Percentiles rank a stretch among this genome's conserved stretches.
Evolutionary conservation across 352 stramenopile genomes (phyloP).

Genomic region (Pythium guiyangense): DNA sequence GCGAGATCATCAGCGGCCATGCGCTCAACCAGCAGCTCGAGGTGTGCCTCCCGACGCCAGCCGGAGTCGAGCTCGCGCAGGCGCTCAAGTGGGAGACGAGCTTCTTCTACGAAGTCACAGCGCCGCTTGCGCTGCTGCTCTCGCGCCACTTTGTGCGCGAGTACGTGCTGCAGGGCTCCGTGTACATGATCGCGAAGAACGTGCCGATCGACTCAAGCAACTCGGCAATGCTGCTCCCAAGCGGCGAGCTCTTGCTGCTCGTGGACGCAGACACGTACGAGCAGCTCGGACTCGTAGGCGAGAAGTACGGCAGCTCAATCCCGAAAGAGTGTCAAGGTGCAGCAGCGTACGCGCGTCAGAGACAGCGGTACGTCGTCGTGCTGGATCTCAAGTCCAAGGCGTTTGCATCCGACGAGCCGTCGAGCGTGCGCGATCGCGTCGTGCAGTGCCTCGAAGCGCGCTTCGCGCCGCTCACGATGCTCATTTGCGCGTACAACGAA

Average conservation of each 20-base stretch:
- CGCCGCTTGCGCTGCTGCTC: conserved; percentile 49
- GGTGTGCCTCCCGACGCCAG: conserved; percentile 36
- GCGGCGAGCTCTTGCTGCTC: conserved; percentile 63
- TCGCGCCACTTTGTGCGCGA: conserved; percentile 52
- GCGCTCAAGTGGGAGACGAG: conserved; percentile 67
- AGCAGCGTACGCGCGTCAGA: conserved; percentile 19
- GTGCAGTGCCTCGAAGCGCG: conserved; percentile 36
- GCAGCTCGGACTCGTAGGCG: conserved; percentile 62
- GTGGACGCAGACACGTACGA: conserved; percentile 64
- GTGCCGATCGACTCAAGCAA: conserved; percentile 52
- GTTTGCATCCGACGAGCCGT: conserved; percentile 20
- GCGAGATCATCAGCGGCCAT: conserved; percentile 36
- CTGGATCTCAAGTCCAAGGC: conserved; percentile 51
- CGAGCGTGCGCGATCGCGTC: conserved; percentile 31
- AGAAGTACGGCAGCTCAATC: conserved; percentile 45
- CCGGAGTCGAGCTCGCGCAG: conserved; percentile 31
- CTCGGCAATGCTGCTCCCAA: conserved; percentile 60
- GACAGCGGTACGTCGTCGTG: conserved; percentile 53
- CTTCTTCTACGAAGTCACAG: conserved; percentile 79
- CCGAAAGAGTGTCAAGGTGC: conserved; percentile 14
- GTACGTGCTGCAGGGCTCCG: conserved; percentile 41
- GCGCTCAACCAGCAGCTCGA: conserved; percentile 72
- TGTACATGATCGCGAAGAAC: conserved; percentile 82
- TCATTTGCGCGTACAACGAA: conserved; percentile 70
- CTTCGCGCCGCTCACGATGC: conserved; percentile 58